Base-by-base conservation (phyloP, 2,329 filamentous ascomycete species). In the Neofusicoccum cordaticola region DNA sequence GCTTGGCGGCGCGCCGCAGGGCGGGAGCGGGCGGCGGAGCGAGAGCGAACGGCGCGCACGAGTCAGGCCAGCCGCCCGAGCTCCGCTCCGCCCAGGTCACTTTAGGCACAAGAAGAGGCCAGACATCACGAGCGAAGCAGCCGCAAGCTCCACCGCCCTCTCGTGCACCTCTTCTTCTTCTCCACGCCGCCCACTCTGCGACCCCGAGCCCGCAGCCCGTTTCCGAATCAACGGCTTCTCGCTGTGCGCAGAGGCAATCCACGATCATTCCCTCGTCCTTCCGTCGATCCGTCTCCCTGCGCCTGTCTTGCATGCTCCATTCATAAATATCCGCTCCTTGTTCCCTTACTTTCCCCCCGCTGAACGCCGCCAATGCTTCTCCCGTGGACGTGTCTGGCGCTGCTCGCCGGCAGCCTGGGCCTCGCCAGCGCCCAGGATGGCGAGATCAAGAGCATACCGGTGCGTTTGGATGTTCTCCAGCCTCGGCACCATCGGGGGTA, bases 361-460 rank as follows among this genome's bases (percentile, higher is more conserved):
- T 11, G 35, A 42, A 8, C 39, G 34, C 15, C 39, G n/a, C 58
- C 66, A 65, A 78, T 78, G 74, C 63, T 74, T 67, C 72, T 76
- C 64, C 70, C 71, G 64, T 77, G 73, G 74, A 68, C 71, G 58
- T 73, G 72, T 69, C 68, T 77, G 68, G 73, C 71, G 71, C 72
- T 78, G 70, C 71, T 78, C 68, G 75, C 73, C 64, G 73, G 73
- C 68, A 77, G 73, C 68, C 71, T 74, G 65, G 75, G 71, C 42
- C 66, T 75, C n/a, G 75, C 74, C 8, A 62, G 73, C 67, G 70
- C 61, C 34, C 75, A 78, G 66, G 72, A 79, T 66, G 74, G 73
- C 65, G 83, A 86, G 72, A 82, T 89, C 71, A 86, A 87, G 77
- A 87, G 84, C 71, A 89, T 90, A 75, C 84, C 86, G 68, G 88